phyloP scores from a whole-genome alignment of 164 flowering plant genomes.

The Amborella trichopoda region DNA sequence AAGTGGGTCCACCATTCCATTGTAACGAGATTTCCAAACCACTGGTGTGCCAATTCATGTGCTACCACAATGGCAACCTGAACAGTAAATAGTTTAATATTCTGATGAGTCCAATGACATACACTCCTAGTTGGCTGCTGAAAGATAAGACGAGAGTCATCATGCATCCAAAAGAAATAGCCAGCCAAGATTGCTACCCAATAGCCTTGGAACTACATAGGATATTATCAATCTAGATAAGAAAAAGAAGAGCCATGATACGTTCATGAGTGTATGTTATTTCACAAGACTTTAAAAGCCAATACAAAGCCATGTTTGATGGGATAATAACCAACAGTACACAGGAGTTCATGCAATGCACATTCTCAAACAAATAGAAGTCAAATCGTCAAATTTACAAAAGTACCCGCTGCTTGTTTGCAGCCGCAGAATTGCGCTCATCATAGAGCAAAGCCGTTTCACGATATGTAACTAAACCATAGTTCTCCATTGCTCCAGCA shows the following conservation, averaged over 20 bases:
- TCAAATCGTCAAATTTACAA: background rate
- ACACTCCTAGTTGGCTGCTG: no score
- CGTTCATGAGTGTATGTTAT: no score
- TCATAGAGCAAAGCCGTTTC: constrained; percentile 91
- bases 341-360: background rate
- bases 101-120: no score
- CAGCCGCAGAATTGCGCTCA: constrained; percentile 85
- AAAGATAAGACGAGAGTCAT: no score
- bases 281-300: no score
- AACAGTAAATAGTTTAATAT: no score
- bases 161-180: no score
- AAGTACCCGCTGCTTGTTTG: constrained; percentile 81
- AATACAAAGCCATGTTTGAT: background rate
- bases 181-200: no score
- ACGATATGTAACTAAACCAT: constrained; percentile 92
- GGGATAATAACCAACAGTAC: background rate
- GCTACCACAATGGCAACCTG: constrained; percentile 92
- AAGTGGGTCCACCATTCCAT: constrained; percentile 99
- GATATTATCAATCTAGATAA: no score
- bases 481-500: constrained; percentile 99
- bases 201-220: no score
- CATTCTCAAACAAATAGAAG: background rate
- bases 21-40: constrained; percentile 99
- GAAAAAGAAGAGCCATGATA: no score
- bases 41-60: constrained; percentile 97